Conservation (phyloP, 2,329 filamentous ascomycete species). For the Ceratocystis colombiana region DNA sequence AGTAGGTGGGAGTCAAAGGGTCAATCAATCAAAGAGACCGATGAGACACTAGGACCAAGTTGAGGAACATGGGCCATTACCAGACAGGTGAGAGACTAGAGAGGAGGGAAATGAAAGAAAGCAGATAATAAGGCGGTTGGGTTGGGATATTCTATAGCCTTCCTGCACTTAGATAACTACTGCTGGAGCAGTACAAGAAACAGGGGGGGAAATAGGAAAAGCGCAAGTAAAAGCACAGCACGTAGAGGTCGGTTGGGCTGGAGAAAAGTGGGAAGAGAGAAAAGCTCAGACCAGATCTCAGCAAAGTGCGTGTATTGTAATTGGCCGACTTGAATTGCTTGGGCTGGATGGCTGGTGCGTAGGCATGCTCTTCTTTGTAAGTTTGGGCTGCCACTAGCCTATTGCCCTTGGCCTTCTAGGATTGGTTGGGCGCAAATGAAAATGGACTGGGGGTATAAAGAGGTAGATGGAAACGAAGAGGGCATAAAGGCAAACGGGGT, state of each 20-base stretch:
- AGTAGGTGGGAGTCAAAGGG: constrained; percentile 1
- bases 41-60: neutral
- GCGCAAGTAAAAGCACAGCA: neutral
- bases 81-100: too few relatives aligned
- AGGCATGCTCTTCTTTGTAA: neutral
- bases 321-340: constrained; percentile 4
- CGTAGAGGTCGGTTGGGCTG: neutral
- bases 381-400: constrained; percentile 22
- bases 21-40: constrained; percentile 1
- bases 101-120: neutral
- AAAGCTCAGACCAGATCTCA: constrained; percentile 10
- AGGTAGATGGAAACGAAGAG: neutral
- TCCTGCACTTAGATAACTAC: constrained; percentile 6
- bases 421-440: constrained; percentile 23
- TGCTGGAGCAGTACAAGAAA: neutral
- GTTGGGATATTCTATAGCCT: neutral
- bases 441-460: constrained; percentile 3
- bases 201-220: neutral
- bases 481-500: neutral
- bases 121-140: constrained; percentile 1
- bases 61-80: constrained; percentile 1
- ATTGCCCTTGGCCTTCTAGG: constrained; percentile 4
- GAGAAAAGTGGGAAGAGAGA: constrained; percentile 7
- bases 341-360: constrained; percentile 11
- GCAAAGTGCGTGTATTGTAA: constrained; percentile 3